These are phyloP conservation scores for Aspergillus neotritici DNA, from an alignment of 2,329 filamentous ascomycete genomes.

Conservation along the genomic window DNA sequence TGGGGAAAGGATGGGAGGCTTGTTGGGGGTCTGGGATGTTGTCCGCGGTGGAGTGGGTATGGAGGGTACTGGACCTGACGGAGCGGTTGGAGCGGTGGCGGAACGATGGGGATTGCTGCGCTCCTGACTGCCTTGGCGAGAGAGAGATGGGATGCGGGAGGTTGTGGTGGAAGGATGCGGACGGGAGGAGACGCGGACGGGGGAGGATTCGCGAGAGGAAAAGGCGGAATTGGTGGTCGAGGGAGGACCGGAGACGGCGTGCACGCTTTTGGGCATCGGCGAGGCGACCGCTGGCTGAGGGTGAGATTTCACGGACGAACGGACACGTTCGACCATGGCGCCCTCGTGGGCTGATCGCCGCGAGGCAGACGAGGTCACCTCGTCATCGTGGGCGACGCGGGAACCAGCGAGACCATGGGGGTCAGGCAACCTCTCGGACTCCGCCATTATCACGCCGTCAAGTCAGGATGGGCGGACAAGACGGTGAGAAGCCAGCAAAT, in stretches of 20 bases:
- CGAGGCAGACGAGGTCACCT: conserved; percentile 20
- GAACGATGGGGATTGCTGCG: conserved; percentile 54
- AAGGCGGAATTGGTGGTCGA: conserved; percentile 43
- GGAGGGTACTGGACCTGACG: conserved; percentile 46
- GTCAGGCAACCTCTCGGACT: conserved; percentile 34
- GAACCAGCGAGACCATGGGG: conserved; percentile 27
- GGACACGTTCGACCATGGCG: conserved; percentile 26
- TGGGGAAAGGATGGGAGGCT: conserved; percentile 56
- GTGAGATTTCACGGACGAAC: conserved; percentile 24
- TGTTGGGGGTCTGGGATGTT: conserved; percentile 58
- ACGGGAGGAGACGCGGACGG: conserved; percentile 31
- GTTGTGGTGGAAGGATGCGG: conserved; percentile 26
- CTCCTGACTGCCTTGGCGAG: conserved; percentile 64
- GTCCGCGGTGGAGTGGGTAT: conserved; percentile 60
- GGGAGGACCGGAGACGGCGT: conserved; percentile 25
- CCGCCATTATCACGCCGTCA: conserved; percentile 29
- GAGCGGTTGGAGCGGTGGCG: conserved; percentile 36
- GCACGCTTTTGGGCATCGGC: conserved; percentile 29
- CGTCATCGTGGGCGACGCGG: conserved; percentile 24
- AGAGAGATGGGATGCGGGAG: conserved; percentile 43
- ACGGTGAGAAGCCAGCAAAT: conserved; percentile 31
- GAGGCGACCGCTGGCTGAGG: conserved; percentile 22
- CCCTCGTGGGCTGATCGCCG: conserved; percentile 25
- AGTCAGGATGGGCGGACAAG: conserved; percentile 25
- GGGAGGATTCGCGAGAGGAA: conserved; percentile 47